Evolutionary conservation across 257 asterid species (phyloP).

Genomic region (Solanum phureja): DNA sequence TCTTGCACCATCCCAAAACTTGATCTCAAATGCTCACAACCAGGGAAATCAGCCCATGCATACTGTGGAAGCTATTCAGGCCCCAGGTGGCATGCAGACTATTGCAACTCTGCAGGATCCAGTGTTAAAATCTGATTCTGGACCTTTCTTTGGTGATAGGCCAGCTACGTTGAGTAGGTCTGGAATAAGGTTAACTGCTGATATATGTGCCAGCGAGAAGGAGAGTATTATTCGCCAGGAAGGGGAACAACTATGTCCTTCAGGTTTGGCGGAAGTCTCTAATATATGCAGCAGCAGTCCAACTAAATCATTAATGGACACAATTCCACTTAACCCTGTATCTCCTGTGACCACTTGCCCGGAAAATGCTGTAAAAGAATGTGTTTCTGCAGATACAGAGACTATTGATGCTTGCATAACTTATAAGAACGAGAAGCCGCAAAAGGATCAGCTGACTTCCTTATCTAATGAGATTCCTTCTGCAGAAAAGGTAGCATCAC

Average conservation of each 20-base stretch:
- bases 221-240: constrained; percentile 12
- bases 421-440: constrained; percentile 7
- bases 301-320: constrained; percentile 7
- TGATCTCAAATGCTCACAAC: constrained; percentile 24
- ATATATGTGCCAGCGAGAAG: constrained; percentile 11
- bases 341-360: constrained; percentile 8
- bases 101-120: constrained; percentile 17
- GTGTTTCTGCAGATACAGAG: constrained; percentile 18
- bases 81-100: constrained; percentile 22
- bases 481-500: constrained; percentile 48
- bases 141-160: constrained; percentile 20
- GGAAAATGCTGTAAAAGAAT: constrained; percentile 13
- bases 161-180: constrained; percentile 14
- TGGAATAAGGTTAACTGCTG: constrained; percentile 17
- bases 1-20: constrained; percentile 29
- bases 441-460: constrained; percentile 40
- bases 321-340: constrained; percentile 11
- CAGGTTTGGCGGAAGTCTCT: constrained; percentile 18
- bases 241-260: constrained; percentile 19
- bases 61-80: constrained; percentile 20
- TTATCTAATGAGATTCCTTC: constrained; percentile 69
- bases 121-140: constrained; percentile 19
- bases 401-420: constrained; percentile 11
- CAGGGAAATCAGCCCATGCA: constrained; percentile 32
- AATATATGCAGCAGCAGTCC: constrained; percentile 9